Evolutionary conservation across 352 stramenopile genomes (phyloP).

Genomic region (Globisporangium echinulatum): DNA sequence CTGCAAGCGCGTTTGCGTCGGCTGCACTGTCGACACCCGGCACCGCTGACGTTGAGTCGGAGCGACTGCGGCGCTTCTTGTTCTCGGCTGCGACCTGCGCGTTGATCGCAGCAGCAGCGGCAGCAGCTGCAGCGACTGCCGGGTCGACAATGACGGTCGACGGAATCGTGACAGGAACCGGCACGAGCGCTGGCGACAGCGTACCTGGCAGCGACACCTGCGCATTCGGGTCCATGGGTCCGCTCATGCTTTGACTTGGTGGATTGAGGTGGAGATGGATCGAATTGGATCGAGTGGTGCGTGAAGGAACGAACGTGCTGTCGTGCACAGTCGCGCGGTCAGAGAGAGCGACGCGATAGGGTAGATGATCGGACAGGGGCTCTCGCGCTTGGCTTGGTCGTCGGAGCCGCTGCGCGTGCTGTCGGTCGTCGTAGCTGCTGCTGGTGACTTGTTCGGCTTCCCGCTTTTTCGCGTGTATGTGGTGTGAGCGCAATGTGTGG

Average conservation of each 20-base stretch:
- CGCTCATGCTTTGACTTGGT: background rate
- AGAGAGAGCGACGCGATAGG: too few relatives aligned
- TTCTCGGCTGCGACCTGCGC: conserved; percentile 20
- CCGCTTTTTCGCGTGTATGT: conserved; percentile 11
- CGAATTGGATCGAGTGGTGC: background rate
- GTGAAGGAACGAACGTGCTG: background rate
- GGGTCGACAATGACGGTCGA: conserved; percentile 8
- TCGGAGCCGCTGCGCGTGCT: background rate
- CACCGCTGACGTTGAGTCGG: conserved; percentile 2
- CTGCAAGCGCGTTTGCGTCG: background rate
- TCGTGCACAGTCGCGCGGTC: too few relatives aligned
- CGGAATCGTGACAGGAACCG: background rate
- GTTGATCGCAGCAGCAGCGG: conserved; percentile 12
- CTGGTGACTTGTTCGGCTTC: background rate
- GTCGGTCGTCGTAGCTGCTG: background rate
- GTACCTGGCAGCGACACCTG: background rate
- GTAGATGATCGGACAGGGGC: background rate
- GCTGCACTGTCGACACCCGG: background rate
- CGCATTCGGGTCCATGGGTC: background rate
- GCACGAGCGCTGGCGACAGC: background rate
- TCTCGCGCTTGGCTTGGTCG: background rate
- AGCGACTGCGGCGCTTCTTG: conserved; percentile 28
- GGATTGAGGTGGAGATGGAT: too few relatives aligned
- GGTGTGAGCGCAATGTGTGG: conserved; percentile 8
- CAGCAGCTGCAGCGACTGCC: conserved; percentile 14